Percentiles rank a stretch among this genome's conserved stretches.
Evolutionary conservation across 495 filamentous ascomycete genomes (phyloP).

Genomic region (Peziza echinospora): DNA sequence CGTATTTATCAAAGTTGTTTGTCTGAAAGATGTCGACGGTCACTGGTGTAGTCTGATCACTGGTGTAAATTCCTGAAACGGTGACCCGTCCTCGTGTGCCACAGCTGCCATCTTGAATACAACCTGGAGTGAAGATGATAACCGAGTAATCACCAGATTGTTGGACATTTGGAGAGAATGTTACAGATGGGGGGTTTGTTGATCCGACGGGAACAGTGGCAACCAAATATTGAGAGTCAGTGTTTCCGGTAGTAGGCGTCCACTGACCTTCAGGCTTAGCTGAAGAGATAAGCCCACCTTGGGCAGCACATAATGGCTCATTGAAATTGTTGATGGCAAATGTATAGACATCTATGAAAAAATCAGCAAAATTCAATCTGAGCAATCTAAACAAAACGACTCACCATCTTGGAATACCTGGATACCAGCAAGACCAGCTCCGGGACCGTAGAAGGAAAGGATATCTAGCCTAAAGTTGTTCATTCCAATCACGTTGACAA

Average conservation of each 20-base stretch:
- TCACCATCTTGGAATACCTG: constrained; percentile 63
- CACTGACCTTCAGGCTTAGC: constrained; percentile 54
- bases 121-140: constrained; percentile 78
- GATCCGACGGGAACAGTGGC: constrained; percentile 35
- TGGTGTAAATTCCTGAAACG: constrained; percentile 37
- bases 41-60: constrained; percentile 17
- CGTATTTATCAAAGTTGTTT: constrained; percentile 86
- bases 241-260: constrained; percentile 25
- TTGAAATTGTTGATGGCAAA: constrained; percentile 79
- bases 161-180: constrained; percentile 65
- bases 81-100: constrained; percentile 50
- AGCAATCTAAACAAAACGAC: constrained; percentile 5
- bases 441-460: constrained; percentile 60
- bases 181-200: constrained; percentile 29
- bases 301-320: constrained; percentile 57
- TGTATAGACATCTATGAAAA: constrained; percentile 44
- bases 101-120: constrained; percentile 58
- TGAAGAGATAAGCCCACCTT: constrained; percentile 38
- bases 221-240: constrained; percentile 54
- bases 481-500: constrained; percentile 79
- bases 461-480: constrained; percentile 70
- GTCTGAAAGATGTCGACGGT: constrained; percentile 51
- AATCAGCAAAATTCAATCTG: constrained; percentile 10
- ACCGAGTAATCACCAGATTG: constrained; percentile 80
- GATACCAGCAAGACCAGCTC: constrained; percentile 72